Percentiles rank a stretch among this genome's conserved stretches.
These are phyloP conservation scores for Golubevia pallescens DNA, from an alignment of 1,284 basidiomycete species.

Conservation along the genomic window DNA sequence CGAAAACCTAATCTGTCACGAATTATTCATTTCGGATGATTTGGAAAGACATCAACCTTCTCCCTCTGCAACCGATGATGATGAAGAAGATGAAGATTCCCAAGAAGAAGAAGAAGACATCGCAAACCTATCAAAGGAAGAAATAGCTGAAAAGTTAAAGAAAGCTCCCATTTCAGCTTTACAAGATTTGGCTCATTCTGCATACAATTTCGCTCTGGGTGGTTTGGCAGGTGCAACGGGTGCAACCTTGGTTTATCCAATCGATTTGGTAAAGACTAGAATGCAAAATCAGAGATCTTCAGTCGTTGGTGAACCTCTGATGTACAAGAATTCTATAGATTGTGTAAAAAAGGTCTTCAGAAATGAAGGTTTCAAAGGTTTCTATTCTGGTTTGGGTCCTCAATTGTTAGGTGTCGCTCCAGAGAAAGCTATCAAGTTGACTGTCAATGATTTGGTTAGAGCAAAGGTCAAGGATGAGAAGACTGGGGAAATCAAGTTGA, in stretches of 20 bases:
- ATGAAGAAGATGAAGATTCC: constrained; percentile 9
- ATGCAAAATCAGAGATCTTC: constrained; percentile 61
- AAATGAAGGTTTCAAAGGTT: constrained; percentile 57
- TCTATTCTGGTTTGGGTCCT: constrained; percentile 60
- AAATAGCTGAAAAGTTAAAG: constrained; percentile 12
- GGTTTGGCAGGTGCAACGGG: constrained; percentile 56
- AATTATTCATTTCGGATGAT: constrained; percentile 50
- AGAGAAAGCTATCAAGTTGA: constrained; percentile 64
- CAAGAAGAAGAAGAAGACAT: constrained; percentile 2
- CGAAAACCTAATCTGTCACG: constrained; percentile 52
- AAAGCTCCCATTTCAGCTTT: constrained; percentile 12
- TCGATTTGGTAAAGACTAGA: constrained; percentile 62
- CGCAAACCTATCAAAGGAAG: neutral
- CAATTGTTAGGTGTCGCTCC: constrained; percentile 62
- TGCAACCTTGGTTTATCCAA: constrained; percentile 62
- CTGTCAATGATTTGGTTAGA: constrained; percentile 61
- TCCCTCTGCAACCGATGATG: constrained; percentile 10
- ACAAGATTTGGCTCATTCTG: constrained; percentile 40
- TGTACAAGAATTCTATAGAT: constrained; percentile 63
- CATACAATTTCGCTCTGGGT: constrained; percentile 59
- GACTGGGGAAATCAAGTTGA: constrained; percentile 41
- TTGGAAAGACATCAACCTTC: constrained; percentile 38
- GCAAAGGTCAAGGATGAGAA: constrained; percentile 48
- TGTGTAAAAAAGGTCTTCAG: constrained; percentile 60
- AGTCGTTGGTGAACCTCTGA: constrained; percentile 57